Conservation (phyloP, 2,329 filamentous ascomycete species). For the Alternaria burnsii region DNA sequence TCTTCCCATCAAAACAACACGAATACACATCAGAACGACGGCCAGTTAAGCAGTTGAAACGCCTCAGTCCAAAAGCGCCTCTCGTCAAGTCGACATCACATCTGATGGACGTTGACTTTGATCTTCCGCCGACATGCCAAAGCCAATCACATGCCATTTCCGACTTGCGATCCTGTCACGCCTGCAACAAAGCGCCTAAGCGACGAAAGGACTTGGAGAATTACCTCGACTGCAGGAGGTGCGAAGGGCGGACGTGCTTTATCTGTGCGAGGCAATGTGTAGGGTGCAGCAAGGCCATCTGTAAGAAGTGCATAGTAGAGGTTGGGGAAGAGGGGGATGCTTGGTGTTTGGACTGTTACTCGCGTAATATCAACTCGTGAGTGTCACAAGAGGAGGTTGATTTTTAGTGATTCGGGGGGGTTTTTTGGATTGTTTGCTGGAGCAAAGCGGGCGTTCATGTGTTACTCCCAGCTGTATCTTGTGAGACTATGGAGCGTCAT, state of each 20-base stretch:
- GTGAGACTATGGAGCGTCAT: background rate
- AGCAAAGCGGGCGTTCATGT: constrained; percentile 9
- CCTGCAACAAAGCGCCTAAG: constrained; percentile 71
- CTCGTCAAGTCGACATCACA: constrained; percentile 42
- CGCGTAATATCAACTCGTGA: constrained; percentile 33
- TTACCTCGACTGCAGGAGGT: constrained; percentile 70
- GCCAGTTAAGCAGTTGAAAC: constrained; percentile 44
- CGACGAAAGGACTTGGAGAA: constrained; percentile 72
- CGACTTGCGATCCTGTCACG: constrained; percentile 65
- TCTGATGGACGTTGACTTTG: constrained; percentile 43
- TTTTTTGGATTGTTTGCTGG: background rate
- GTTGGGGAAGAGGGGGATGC: constrained; percentile 70
- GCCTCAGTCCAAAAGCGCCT: constrained; percentile 30
- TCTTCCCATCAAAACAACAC: constrained; percentile 13
- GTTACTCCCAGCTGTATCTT: background rate
- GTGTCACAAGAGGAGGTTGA: background rate
- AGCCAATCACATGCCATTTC: constrained; percentile 18
- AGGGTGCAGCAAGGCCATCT: constrained; percentile 61
- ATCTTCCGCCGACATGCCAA: constrained; percentile 13
- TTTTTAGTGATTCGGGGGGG: background rate
- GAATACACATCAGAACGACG: constrained; percentile 31
- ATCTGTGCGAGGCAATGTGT: constrained; percentile 73
- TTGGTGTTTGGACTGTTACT: constrained; percentile 69
- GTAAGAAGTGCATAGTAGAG: constrained; percentile 74
- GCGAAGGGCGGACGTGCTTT: constrained; percentile 70